phyloP scores from a whole-genome alignment of 768 basidiomycete species.

The Hericium erinaceus region DNA sequence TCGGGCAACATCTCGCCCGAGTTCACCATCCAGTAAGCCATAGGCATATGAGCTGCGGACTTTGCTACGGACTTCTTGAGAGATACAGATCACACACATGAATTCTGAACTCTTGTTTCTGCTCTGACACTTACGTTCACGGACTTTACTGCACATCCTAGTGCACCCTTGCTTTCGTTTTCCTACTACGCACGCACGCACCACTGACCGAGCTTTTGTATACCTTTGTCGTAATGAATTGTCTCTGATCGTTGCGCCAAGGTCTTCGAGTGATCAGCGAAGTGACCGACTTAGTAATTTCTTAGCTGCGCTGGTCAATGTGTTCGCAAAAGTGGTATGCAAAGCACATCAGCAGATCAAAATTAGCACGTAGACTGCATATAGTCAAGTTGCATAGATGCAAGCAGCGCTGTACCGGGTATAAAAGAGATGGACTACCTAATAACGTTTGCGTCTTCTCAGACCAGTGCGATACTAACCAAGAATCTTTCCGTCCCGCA shows the following conservation, averaged over 20 bases:
- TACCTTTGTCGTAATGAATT: not conserved
- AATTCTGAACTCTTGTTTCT: not conserved
- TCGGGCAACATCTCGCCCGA: conserved; percentile 9
- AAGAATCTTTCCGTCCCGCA: not conserved
- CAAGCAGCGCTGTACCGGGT: not conserved
- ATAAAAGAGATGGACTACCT: not conserved
- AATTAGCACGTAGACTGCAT: not conserved
- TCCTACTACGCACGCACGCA: not conserved
- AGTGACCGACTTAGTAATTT: too few species aligned
- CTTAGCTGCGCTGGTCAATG: too few species aligned
- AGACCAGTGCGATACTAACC: too few species aligned
- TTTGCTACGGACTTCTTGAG: not conserved
- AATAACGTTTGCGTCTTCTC: too few species aligned
- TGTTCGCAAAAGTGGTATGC: not conserved
- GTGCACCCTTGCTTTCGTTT: not conserved
- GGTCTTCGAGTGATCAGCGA: too few species aligned
- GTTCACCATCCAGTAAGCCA: conserved; percentile 4
- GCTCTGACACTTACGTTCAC: not conserved
- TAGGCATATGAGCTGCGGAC: not conserved
- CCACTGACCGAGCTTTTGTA: not conserved
- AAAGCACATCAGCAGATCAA: not conserved
- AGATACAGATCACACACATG: not conserved
- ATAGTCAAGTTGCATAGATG: not conserved
- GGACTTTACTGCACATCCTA: not conserved
- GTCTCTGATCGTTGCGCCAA: not conserved